A percentile compares a stretch with the other conserved stretches of the same genome.
phyloP scores from a whole-genome alignment of 805 yeast genomes.

The Zygosaccharomyces bisporus region DNA sequence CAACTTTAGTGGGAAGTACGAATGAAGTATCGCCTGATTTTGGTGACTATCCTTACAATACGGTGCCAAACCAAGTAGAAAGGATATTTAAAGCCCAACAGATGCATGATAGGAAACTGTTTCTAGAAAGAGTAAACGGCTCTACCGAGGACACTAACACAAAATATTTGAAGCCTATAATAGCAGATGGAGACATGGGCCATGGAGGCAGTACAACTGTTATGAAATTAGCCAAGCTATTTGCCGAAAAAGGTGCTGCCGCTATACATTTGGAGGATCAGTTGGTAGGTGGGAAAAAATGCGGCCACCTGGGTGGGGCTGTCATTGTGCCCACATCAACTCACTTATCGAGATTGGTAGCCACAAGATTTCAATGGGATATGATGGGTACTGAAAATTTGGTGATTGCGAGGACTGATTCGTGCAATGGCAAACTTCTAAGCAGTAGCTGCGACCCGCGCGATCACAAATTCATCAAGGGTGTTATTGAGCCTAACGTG shows the following conservation, averaged over 20 bases:
- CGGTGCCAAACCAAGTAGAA: constrained; percentile 65
- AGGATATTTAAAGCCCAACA: constrained; percentile 55
- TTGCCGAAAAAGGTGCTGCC: constrained; percentile 66
- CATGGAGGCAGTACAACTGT: constrained; percentile 61
- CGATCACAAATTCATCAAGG: constrained; percentile 55
- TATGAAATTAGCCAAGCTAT: constrained; percentile 60
- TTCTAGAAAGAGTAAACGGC: constrained; percentile 35
- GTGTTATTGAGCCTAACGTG: constrained; percentile 36
- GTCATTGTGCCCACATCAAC: constrained; percentile 58
- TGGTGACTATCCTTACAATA: constrained; percentile 67
- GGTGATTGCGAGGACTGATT: constrained; percentile 59
- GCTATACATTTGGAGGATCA: constrained; percentile 65
- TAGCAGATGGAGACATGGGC: constrained; percentile 67
- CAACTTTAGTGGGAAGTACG: constrained; percentile 51
- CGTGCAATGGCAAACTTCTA: constrained; percentile 51
- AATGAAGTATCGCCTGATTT: constrained; percentile 63
- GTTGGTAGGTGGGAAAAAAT: constrained; percentile 61
- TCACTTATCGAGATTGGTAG: constrained; percentile 50
- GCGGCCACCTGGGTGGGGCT: constrained; percentile 62
- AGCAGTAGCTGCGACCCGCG: constrained; percentile 51
- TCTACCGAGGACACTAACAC: constrained; percentile 23
- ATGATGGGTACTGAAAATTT: constrained; percentile 56
- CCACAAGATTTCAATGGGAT: constrained; percentile 63
- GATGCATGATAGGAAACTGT: constrained; percentile 52
- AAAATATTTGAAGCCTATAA: constrained; percentile 58